These are phyloP conservation scores for Cocos nucifera DNA, from an alignment of 176 grass and related monocot genomes.

Conservation along the genomic window DNA sequence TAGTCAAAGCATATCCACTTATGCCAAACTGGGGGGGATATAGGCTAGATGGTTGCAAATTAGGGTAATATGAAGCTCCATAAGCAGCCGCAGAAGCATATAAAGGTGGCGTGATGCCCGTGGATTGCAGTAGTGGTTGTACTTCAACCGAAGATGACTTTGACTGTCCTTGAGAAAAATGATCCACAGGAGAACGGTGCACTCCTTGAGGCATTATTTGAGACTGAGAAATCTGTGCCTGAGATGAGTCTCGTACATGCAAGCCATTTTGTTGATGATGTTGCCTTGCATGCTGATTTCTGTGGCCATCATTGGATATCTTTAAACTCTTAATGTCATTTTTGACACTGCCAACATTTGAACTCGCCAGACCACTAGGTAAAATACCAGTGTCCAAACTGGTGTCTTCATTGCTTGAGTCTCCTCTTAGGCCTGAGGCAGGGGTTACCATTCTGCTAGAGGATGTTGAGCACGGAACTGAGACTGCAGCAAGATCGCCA, in stretches of 20 bases:
- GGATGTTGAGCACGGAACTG: constrained; percentile 29
- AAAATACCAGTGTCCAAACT: constrained; percentile 23
- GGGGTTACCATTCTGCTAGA: constrained; percentile 25
- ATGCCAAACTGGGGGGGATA: constrained; percentile 41
- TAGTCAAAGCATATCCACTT: constrained; percentile 45
- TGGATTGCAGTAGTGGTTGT: constrained; percentile 44
- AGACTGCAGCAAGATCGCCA: background rate
- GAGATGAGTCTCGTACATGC: constrained; percentile 21
- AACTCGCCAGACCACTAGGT: constrained; percentile 13
- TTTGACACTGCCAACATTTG: constrained; percentile 33
- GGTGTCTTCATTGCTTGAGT: constrained; percentile 1
- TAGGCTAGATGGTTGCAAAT: constrained; percentile 45
- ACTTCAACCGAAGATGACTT: constrained; percentile 44
- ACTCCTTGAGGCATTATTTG: constrained; percentile 3
- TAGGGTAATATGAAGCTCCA: constrained; percentile 49
- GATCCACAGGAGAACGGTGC: background rate
- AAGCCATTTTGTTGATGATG: constrained; percentile 8
- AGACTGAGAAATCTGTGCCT: constrained; percentile 33
- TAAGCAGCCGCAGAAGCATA: constrained; percentile 46
- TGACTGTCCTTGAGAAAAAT: constrained; percentile 13
- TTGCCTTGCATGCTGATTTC: constrained; percentile 1
- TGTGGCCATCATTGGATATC: constrained; percentile 20
- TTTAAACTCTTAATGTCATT: constrained; percentile 48
- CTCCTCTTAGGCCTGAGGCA: constrained; percentile 31
- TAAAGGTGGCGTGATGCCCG: constrained; percentile 43